These are phyloP conservation scores for Fraxinus baroniana DNA, from an alignment of 305 asterid genomes.

Conservation along the genomic window DNA sequence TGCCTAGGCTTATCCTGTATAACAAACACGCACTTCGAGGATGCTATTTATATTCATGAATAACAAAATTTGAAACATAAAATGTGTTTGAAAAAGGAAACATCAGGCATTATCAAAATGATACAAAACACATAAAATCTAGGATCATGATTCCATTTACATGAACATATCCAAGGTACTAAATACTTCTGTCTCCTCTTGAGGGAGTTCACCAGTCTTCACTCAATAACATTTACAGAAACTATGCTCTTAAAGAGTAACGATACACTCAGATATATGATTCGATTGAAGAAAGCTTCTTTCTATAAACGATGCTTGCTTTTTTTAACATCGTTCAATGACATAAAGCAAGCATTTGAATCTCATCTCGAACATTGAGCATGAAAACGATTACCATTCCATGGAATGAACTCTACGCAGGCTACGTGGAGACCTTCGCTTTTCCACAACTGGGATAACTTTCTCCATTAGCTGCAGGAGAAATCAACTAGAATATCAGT, in stretches of 20 bases:
- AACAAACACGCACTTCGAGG: background rate
- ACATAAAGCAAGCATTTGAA: constrained; percentile 22
- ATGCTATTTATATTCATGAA: background rate
- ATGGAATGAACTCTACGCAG: constrained; percentile 57
- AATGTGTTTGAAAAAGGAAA: background rate
- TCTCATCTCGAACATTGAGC: constrained; percentile 18
- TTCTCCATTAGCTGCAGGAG: constrained; percentile 74
- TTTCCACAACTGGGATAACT: constrained; percentile 75
- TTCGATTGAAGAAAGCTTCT: constrained; percentile 1
- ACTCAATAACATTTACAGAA: background rate
- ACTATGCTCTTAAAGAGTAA: constrained; percentile 19
- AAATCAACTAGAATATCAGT: constrained; percentile 25
- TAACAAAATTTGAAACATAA: background rate
- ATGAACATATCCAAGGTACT: background rate
- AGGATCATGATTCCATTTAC: background rate
- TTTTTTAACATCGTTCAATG: constrained; percentile 21
- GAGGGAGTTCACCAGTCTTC: background rate
- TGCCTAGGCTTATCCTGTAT: background rate
- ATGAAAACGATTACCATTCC: constrained; percentile 42
- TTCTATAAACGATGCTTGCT: background rate
- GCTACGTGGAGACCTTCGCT: constrained; percentile 49
- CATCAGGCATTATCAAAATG: background rate
- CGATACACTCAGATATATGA: constrained; percentile 5
- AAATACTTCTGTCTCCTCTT: background rate
- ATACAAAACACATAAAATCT: background rate